phyloP scores from a whole-genome alignment of 352 stramenopile genomes.

The Phytophthora sansomeana region DNA sequence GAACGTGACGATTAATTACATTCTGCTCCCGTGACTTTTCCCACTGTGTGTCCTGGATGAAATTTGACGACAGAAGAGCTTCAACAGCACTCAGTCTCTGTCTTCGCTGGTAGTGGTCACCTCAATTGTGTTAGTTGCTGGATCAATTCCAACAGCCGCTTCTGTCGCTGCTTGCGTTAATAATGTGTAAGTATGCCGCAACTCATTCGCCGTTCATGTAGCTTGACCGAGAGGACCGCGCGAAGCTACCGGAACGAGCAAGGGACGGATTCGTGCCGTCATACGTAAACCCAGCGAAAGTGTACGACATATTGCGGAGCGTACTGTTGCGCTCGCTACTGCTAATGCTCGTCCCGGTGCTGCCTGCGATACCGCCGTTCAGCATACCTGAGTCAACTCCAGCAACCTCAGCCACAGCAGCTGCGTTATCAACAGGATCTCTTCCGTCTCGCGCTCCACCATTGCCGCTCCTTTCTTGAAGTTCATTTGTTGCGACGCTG shows the following conservation, averaged over 20 bases:
- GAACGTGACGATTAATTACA: slow-evolving; percentile 40
- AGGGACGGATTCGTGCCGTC: slow-evolving; percentile 68
- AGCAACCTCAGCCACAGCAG: slow-evolving; percentile 19
- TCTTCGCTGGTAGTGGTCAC: slow-evolving; percentile 10
- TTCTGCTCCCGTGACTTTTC: slow-evolving; percentile 20
- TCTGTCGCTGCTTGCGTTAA: slow-evolving; percentile 30
- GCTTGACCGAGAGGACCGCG: slow-evolving; percentile 33
- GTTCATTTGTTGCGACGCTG: slow-evolving; percentile 61
- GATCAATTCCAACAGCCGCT: not conserved
- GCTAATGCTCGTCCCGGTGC: slow-evolving; percentile 44
- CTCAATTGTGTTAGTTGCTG: slow-evolving; percentile 2
- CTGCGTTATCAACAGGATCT: slow-evolving; percentile 27
- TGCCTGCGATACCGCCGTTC: slow-evolving; percentile 39
- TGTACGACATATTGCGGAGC: slow-evolving; percentile 86
- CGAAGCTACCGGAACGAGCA: slow-evolving; percentile 45
- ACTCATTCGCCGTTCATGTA: slow-evolving; percentile 26
- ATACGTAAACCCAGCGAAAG: slow-evolving; percentile 87
- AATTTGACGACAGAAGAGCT: not conserved
- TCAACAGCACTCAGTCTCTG: slow-evolving; percentile 6
- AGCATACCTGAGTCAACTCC: slow-evolving; percentile 26
- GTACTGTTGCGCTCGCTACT: slow-evolving; percentile 62
- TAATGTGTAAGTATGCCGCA: slow-evolving; percentile 30
- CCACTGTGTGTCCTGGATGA: not conserved
- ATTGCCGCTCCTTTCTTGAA: slow-evolving; percentile 32
- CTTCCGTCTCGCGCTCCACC: slow-evolving; percentile 19